A percentile compares a stretch with the other conserved stretches of the same genome.
Conservation (phyloP, 1,139 yeast genomes). For the Magnusiomyces ingens region DNA sequence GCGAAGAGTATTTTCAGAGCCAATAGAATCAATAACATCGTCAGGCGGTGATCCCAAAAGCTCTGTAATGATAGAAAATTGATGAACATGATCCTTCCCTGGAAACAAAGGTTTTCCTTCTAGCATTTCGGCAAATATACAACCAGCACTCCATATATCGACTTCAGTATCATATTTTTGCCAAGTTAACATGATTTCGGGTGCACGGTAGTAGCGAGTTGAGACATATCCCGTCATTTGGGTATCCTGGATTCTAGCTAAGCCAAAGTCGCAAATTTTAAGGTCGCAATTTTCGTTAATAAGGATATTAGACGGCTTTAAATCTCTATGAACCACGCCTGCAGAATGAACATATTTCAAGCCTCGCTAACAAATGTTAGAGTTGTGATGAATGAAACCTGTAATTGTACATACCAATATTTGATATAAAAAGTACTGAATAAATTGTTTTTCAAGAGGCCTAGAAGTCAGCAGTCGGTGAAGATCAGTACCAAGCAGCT, state of each 20-base stretch:
- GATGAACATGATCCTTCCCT: slow-evolving; percentile 97
- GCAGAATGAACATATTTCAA: slow-evolving; percentile 94
- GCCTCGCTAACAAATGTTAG: slow-evolving; percentile 44
- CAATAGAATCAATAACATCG: slow-evolving; percentile 92
- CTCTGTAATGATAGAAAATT: slow-evolving; percentile 93
- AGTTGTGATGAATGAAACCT: not conserved
- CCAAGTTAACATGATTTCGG: slow-evolving; percentile 99
- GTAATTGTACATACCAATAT: slow-evolving; percentile 43
- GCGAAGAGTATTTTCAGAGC: slow-evolving; percentile 88
- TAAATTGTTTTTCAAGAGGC: slow-evolving; percentile 92
- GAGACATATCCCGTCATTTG: slow-evolving; percentile 99
- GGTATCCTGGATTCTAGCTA: slow-evolving; percentile 95
- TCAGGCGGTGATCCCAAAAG: slow-evolving; percentile 93
- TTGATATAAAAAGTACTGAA: slow-evolving; percentile 92
- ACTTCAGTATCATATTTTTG: slow-evolving; percentile 98
- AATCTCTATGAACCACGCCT: slow-evolving; percentile 92
- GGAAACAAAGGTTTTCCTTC: slow-evolving; percentile 99
- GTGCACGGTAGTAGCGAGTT: slow-evolving; percentile 95
- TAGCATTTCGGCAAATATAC: slow-evolving; percentile 97
- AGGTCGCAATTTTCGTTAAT: slow-evolving; percentile 94
- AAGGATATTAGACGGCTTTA: slow-evolving; percentile 86
- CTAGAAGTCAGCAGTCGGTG: slow-evolving; percentile 86
- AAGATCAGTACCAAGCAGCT: slow-evolving; percentile 91
- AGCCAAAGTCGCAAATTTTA: slow-evolving; percentile 94
- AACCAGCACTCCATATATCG: slow-evolving; percentile 99